phyloP scores from a whole-genome alignment of 148 eudicot species.

The Camellia granthamiana region DNA sequence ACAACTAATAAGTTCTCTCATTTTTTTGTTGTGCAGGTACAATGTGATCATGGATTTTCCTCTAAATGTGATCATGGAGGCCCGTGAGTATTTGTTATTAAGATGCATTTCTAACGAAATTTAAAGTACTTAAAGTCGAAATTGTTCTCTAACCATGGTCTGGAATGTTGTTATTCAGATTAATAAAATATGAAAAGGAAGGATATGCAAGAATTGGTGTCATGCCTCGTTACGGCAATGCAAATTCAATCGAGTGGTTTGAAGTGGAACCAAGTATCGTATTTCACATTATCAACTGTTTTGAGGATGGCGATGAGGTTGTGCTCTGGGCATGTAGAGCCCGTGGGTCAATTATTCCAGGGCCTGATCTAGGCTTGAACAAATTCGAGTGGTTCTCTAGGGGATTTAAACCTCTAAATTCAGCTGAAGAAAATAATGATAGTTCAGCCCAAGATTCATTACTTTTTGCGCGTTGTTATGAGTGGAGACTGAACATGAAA shows the following conservation, averaged over 20 bases:
- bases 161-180: constrained; percentile 16
- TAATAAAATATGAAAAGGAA: constrained; percentile 31
- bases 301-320: constrained; percentile 39
- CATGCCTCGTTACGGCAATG: constrained; percentile 48
- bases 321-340: constrained; percentile 35
- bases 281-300: constrained; percentile 40
- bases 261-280: constrained; percentile 24
- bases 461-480: constrained; percentile 27
- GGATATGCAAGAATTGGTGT: constrained; percentile 42
- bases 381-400: constrained; percentile 37
- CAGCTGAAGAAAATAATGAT: constrained; percentile 6
- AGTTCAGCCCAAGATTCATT: constrained; percentile 13
- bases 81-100: constrained; percentile 28
- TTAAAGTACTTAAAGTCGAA: too few relatives aligned
- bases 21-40: background rate
- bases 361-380: constrained; percentile 35
- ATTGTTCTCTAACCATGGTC: background rate
- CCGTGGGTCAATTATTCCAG: constrained; percentile 29
- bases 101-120: background rate
- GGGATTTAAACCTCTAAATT: constrained; percentile 21
- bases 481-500: constrained; percentile 42
- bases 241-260: constrained; percentile 36
- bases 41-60: constrained; percentile 43
- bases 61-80: constrained; percentile 31
- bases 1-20: too few relatives aligned